Percentiles rank a stretch among this genome's conserved stretches.
phyloP scores from a whole-genome alignment of 306 rosid species.

The Myrica gale region DNA sequence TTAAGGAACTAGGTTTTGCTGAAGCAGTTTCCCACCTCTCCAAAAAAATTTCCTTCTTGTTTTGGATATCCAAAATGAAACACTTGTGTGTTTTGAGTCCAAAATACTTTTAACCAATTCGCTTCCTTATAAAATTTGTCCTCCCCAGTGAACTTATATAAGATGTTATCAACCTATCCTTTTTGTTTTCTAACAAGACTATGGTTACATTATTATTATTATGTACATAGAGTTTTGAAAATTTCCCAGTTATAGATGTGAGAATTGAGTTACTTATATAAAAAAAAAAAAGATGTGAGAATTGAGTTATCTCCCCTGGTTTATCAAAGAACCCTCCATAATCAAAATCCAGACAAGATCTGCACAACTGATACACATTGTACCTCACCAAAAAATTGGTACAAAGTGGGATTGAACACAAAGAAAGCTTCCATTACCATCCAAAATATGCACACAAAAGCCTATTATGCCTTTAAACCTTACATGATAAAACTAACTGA shows the following conservation, averaged over 20 bases:
- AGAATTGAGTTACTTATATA: too few species aligned
- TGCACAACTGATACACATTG: neutral
- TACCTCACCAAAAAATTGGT: neutral
- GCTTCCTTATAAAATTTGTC: neutral
- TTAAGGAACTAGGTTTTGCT: neutral
- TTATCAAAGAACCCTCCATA: too few species aligned
- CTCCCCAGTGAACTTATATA: neutral
- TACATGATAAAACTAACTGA: neutral
- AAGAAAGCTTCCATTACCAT: neutral
- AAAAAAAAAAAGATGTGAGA: too few species aligned
- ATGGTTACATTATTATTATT: too few species aligned
- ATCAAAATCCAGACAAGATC: too few species aligned
- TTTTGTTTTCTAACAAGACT: neutral
- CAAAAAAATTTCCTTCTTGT: neutral
- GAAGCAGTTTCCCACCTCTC: neutral
- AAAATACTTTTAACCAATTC: neutral
- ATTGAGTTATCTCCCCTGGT: too few species aligned
- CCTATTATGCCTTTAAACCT: neutral
- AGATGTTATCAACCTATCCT: neutral
- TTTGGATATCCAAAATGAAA: neutral
- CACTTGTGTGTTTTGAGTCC: neutral
- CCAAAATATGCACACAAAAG: neutral
- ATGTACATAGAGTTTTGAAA: too few species aligned
- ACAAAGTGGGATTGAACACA: neutral
- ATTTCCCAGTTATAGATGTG: too few species aligned